A percentile compares a stretch with the other conserved stretches of the same genome.
These are phyloP conservation scores for Periglandula ipomoeae DNA, from an alignment of 2,329 filamentous ascomycete genomes.

Conservation along the genomic window DNA sequence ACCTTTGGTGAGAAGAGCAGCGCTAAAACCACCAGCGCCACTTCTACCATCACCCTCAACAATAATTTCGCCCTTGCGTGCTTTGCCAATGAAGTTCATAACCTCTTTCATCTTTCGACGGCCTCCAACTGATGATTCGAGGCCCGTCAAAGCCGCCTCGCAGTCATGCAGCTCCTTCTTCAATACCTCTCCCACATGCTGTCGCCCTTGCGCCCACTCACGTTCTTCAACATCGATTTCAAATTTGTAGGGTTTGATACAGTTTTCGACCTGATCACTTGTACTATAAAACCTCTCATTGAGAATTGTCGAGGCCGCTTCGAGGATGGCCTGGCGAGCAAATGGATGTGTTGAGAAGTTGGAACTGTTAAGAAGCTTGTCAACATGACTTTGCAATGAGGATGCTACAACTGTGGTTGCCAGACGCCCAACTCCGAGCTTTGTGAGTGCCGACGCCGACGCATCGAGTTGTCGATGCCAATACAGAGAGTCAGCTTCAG, in stretches of 20 bases:
- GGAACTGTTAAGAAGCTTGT: slow-evolving; percentile 66
- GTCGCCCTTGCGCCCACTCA: slow-evolving; percentile 79
- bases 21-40: slow-evolving; percentile 89
- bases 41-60: slow-evolving; percentile 76
- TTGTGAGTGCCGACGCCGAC: slow-evolving; percentile 81
- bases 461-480: slow-evolving; percentile 95
- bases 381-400: slow-evolving; percentile 77
- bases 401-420: slow-evolving; percentile 87
- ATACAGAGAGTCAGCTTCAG: slow-evolving; percentile 74
- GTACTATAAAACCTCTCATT: slow-evolving; percentile 96
- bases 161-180: slow-evolving; percentile 82
- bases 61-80: slow-evolving; percentile 73
- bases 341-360: slow-evolving; percentile 88
- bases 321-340: slow-evolving; percentile 83
- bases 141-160: slow-evolving; percentile 63
- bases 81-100: slow-evolving; percentile 81
- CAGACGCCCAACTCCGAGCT: slow-evolving; percentile 84
- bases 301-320: slow-evolving; percentile 80
- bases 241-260: slow-evolving; percentile 98
- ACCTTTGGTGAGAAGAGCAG: slow-evolving; percentile 77
- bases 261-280: slow-evolving; percentile 96
- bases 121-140: slow-evolving; percentile 73
- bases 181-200: slow-evolving; percentile 72
- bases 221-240: slow-evolving; percentile 89
- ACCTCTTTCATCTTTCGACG: slow-evolving; percentile 83